These are phyloP conservation scores for Aspergillus sp. DNA, from an alignment of 2,329 filamentous ascomycete genomes.

Conservation along the genomic window DNA sequence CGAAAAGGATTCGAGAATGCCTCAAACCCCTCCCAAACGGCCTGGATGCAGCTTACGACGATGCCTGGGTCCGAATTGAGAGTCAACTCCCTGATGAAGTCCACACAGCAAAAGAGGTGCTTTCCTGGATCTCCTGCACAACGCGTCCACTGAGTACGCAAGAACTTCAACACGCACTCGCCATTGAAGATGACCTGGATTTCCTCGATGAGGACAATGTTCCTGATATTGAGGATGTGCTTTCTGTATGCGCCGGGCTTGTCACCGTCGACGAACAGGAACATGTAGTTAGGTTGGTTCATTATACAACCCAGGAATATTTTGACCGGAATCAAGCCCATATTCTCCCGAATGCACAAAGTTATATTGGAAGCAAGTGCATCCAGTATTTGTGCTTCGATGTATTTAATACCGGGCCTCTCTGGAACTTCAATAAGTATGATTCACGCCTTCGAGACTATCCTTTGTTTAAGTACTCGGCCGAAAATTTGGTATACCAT, in stretches of 20 bases:
- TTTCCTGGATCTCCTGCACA: constrained; percentile 46
- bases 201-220: constrained; percentile 40
- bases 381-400: constrained; percentile 25
- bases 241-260: constrained; percentile 34
- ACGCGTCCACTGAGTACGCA: constrained; percentile 31
- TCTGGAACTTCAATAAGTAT: background rate
- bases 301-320: constrained; percentile 36
- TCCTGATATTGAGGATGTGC: constrained; percentile 23
- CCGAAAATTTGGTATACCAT: background rate
- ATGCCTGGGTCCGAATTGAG: constrained; percentile 47
- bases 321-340: constrained; percentile 17
- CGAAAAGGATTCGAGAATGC: constrained; percentile 32
- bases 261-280: constrained; percentile 32
- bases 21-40: constrained; percentile 34
- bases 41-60: constrained; percentile 38
- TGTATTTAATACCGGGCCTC: constrained; percentile 8
- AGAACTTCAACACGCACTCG: constrained; percentile 48
- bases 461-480: background rate
- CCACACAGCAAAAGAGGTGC: constrained; percentile 39
- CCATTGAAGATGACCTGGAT: constrained; percentile 27
- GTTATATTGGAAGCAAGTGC: constrained; percentile 17
- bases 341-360: constrained; percentile 18
- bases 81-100: constrained; percentile 32
- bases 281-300: constrained; percentile 32
- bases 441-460: background rate